These are phyloP conservation scores for Allium sativum DNA, from an alignment of 106 monocot genomes.

Conservation along the genomic window DNA sequence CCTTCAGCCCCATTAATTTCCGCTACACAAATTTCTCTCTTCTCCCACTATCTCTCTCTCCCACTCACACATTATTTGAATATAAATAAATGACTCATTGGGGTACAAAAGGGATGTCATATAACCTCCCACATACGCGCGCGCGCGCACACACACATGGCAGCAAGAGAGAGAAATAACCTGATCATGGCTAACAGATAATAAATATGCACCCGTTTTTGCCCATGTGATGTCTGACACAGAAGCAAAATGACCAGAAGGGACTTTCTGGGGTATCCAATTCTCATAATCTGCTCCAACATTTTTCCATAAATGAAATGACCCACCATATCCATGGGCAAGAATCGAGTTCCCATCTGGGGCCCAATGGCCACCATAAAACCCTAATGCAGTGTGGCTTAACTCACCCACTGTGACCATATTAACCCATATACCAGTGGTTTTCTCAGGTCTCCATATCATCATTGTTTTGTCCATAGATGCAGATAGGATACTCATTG, in stretches of 20 bases:
- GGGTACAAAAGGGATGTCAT: no score
- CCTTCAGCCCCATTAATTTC: no score
- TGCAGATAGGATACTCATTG: slow-evolving; percentile 85
- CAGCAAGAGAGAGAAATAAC: slow-evolving; percentile 7
- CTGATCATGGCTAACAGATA: slow-evolving; percentile 98
- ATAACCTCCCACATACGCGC: no score
- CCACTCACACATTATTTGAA: no score
- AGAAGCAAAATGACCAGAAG: slow-evolving; percentile 83
- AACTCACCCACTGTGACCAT: slow-evolving; percentile 88
- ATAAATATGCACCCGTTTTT: slow-evolving; percentile 57
- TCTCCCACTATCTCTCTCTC: no score
- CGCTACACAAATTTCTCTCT: no score
- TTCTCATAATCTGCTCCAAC: slow-evolving; percentile 56
- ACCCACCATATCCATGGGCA: slow-evolving; percentile 90
- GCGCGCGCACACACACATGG: no score
- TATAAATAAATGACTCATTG: no score
- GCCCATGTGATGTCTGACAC: slow-evolving; percentile 84
- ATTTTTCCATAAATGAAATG: slow-evolving; percentile 93
- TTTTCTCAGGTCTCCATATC: slow-evolving; percentile 97
- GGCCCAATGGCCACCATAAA: slow-evolving; percentile 96
- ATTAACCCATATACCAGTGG: slow-evolving; percentile 94
- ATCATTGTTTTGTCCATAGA: slow-evolving; percentile 99
- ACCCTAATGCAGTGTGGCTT: slow-evolving; percentile 84
- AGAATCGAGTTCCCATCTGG: slow-evolving; percentile 75
- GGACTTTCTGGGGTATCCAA: slow-evolving; percentile 86